Conservation (phyloP, 2,329 filamentous ascomycete species). For the Cordyceps pruinosa region DNA sequence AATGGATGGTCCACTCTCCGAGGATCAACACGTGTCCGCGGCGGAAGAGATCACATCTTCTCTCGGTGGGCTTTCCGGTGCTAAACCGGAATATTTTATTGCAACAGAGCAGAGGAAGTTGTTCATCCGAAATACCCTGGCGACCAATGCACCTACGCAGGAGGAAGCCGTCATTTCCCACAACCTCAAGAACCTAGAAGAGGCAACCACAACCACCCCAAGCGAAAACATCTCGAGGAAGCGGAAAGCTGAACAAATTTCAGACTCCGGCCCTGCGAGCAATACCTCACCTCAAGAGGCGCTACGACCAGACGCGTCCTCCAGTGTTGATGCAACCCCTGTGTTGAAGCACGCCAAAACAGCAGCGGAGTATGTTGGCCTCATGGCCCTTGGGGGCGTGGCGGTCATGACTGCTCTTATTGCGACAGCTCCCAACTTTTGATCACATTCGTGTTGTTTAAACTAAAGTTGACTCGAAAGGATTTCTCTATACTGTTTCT, state of each 20-base stretch:
- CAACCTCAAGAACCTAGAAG: not conserved
- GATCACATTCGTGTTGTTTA: not conserved
- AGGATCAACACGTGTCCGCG: constrained; percentile 18
- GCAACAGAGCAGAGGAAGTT: constrained; percentile 33
- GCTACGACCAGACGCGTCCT: not conserved
- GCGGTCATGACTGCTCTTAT: constrained; percentile 35
- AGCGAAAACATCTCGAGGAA: not conserved
- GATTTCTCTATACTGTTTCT: not conserved
- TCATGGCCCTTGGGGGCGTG: constrained; percentile 30
- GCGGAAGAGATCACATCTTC: constrained; percentile 18
- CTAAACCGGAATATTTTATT: constrained; percentile 33
- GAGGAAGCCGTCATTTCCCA: not conserved
- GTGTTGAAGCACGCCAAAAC: constrained; percentile 26
- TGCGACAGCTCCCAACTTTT: constrained; percentile 28
- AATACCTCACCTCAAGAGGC: not conserved
- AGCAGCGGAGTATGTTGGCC: constrained; percentile 30
- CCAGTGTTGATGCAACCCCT: not conserved
- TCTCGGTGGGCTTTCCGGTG: constrained; percentile 25
- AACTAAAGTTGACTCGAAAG: not conserved
- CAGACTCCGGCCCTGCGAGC: not conserved
- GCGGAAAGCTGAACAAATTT: not conserved
- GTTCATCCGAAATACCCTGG: not conserved
- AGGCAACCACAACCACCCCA: too few species aligned
- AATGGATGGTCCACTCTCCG: not conserved
- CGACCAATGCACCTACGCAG: not conserved